Evolutionary conservation across 2,329 filamentous ascomycete genomes (phyloP), one percentile per base, ranked within the genome.

Genomic region (Bipolaris oryzae): DNA sequence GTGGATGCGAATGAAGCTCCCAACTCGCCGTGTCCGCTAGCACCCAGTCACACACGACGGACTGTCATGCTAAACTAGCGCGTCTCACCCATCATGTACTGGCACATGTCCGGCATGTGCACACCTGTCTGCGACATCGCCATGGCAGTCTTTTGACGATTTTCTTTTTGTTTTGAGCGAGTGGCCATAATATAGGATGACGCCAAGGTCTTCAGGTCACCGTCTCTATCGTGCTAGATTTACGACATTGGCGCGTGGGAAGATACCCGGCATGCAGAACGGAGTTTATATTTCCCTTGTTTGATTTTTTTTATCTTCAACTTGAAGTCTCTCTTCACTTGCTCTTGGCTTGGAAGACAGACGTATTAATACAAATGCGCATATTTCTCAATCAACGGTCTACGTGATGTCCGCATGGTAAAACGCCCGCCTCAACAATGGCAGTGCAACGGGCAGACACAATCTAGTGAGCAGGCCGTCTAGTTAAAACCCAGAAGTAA

Each of bases 1-100:
- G 28, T 68, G 65, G 63, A 68, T 68, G 65, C 57, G 63, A 13
- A 63, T 62, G 57, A 54, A 57, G 42, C 52, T 66, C 28, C 60
- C 63, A 15, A 39, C 38, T 39, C 57, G 57, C 21, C 57, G 54
- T 33, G 44, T 45, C 20, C 41, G 60, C 46, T 58, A 55, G 47
- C 31, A 50, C 15, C 34, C 38, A 38, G 35, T n/a, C 49, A 38
- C 23, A 33, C 38, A 13, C 31, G 34, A 25, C 33, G 39, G 39
- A 20, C 35, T 33, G 33, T 11, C 3, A 38, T 41, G 41, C 25
- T 35, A 47, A 50, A 44, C 46, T 35, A 35, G 44, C 18, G 44
- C 44, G 23, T 18, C n/a, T 16, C 25, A n/a, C 16, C 15, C 15
- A 18, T 28, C 7, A 18, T 33, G 42, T 5, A n/a, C 23, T 20